Evolutionary conservation across 2,329 filamentous ascomycete genomes (phyloP), one percentile per base, ranked within the genome.

Genomic region (Nectriaceae sp.): DNA sequence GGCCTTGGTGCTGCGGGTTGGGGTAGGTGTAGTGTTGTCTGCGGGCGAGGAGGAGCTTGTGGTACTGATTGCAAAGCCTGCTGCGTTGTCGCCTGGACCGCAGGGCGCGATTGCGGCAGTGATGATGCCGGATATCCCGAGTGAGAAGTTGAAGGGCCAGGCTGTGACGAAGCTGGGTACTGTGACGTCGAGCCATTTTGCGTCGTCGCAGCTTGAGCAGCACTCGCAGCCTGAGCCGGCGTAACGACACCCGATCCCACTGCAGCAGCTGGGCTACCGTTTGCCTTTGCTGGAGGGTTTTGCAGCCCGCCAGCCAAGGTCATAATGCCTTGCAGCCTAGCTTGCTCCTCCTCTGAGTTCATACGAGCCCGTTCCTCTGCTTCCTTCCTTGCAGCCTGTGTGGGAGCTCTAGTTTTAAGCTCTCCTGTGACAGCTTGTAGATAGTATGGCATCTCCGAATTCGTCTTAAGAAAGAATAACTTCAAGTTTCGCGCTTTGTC

Each of bases 401-500:
- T 87, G 0, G 89, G 90, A 0, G 90, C 89, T 15, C 90, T 77
- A 0, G 91, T 96, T 70, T 94, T 93, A 31, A 96, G 74, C 69
- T 96, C 91, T 3, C 91, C 91, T 0, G 91, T 96, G 11, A 96
- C 91, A 22, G 88, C 89, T 62, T 92, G 86, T 19, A 96, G 72
- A 59, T 94, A 94, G 60, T 89, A 90, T 0, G 91, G 91, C 67
- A 96, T 92, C 62, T 96, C 91, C 4, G 90, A 91, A 44, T 90
- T 90, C 16, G 88, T 93, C 73, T 96, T 96, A 45, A 96, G 73
- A 69, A 96, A 96, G 72, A 94, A 96, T 0, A 96, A 73, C 68
- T 96, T 96, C 41, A 96, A 71, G 56, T 96, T 96, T 42, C 90
- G 79, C 1, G 90, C 90, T 69, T 96, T 96, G 65, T 96, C 90